Base-by-base conservation (phyloP, 2,329 filamentous ascomycete species). In the Arachnopeziza araneosa region DNA sequence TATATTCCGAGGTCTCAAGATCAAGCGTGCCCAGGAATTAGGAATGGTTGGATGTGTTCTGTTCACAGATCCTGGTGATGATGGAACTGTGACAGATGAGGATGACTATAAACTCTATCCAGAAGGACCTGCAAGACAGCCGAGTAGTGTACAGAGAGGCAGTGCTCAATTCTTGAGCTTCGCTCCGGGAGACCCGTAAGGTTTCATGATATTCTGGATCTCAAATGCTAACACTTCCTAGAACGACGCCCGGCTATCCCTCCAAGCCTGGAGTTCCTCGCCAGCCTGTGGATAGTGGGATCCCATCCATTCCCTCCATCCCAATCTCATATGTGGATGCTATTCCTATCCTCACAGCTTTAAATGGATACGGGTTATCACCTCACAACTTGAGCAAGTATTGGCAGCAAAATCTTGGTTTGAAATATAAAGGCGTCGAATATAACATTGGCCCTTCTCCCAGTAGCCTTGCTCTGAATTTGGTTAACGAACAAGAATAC, bases 241-340 rank as follows among this genome's bases (percentile, higher is more conserved):
- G 76, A 54, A 96, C 95, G 0, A 98, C 95, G 0, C 91, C 92
- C 21, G 95, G 95, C 12, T 97, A 96, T 70, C 90, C 93, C 8
- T 96, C 92, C 0, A 93, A 93, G 73, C 93, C 93, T 5, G 93
- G 89, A n/a, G 89, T 81, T 24, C 90, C 91, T 44, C 87, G 93
- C 24, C 80, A 85, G 60, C 84, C 91, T 8, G 84, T 87, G 0
- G 80, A 91, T 22, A 79, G 83, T 26, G 82, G 83, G 7, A 95
- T 88, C 32, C 90, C 95, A 0, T 86, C 83, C 2, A 98, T 98
- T 57, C 93, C 95, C 0, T 98, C 93, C 0, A 77, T 97, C 1
- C 93, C 93, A 3, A 90, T 98, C 56, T 97, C 93, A 0, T 97
- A 96, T 71, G 76, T 79, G 7, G 93, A 98, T 67, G 93, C 90